These are phyloP conservation scores for Collariella sp. DNA, from an alignment of 495 filamentous ascomycete species.

Conservation along the genomic window DNA sequence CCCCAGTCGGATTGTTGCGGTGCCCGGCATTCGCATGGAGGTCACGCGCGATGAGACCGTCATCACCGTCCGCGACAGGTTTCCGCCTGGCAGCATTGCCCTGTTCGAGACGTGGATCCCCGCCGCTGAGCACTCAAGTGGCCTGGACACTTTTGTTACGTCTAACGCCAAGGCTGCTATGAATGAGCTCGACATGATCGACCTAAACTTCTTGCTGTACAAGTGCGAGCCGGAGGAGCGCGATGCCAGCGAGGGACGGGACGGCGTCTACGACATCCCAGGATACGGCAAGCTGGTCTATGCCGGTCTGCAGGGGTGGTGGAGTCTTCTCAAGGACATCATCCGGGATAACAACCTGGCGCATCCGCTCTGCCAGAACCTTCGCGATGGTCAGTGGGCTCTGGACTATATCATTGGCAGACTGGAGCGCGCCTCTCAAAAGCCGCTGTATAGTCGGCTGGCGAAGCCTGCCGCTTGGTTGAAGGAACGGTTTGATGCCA, in stretches of 20 bases:
- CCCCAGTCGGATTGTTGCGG: conserved; percentile 64
- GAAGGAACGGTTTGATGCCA: conserved; percentile 70
- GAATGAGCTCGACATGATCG: conserved; percentile 58
- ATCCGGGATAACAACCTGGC: conserved; percentile 85
- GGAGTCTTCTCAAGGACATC: conserved; percentile 81
- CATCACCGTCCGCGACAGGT: conserved; percentile 69
- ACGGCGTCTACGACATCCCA: conserved; percentile 85
- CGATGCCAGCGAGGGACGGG: conserved; percentile 65
- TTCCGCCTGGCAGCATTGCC: conserved; percentile 88
- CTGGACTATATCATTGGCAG: conserved; percentile 78
- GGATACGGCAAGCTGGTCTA: conserved; percentile 79
- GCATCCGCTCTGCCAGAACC: conserved; percentile 85
- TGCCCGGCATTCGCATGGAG: conserved; percentile 65
- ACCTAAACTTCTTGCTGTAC: conserved; percentile 89
- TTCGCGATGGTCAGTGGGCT: conserved; percentile 90
- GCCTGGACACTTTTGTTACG: conserved; percentile 74
- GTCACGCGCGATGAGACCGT: conserved; percentile 58
- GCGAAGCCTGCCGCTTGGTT: conserved; percentile 66
- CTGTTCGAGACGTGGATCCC: conserved; percentile 95
- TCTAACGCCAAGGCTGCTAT: conserved; percentile 76
- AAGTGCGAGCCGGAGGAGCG: conserved; percentile 87
- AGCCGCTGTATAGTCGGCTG: conserved; percentile 51
- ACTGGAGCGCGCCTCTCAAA: conserved; percentile 61
- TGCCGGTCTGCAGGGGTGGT: conserved; percentile 96
- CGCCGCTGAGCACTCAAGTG: conserved; percentile 64